phyloP scores from a whole-genome alignment of 2,329 filamentous ascomycete species.

The Claviceps paspali region DNA sequence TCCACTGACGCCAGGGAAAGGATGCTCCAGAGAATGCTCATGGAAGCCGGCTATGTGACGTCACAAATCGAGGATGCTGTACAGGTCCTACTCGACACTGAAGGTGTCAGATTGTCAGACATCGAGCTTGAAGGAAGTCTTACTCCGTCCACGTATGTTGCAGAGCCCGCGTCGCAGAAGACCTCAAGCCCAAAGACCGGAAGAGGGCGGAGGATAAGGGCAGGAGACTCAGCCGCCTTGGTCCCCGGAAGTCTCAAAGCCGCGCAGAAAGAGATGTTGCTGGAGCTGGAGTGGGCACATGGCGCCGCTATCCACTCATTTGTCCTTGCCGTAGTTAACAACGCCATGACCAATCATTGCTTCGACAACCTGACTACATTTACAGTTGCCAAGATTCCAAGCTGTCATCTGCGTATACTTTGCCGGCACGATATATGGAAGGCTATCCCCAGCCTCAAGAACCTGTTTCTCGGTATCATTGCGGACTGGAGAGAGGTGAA shows the following conservation, averaged over 20 bases:
- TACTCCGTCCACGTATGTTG: background rate
- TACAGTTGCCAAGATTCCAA: constrained; percentile 49
- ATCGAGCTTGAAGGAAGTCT: constrained; percentile 21
- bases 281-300: constrained; percentile 55
- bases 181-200: too few relatives aligned
- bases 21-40: constrained; percentile 21
- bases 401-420: constrained; percentile 40
- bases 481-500: constrained; percentile 50
- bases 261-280: constrained; percentile 52
- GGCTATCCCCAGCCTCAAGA: constrained; percentile 35
- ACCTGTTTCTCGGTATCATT: constrained; percentile 41
- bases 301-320: constrained; percentile 54
- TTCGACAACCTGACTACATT: constrained; percentile 42
- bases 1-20: background rate
- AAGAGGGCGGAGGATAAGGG: too few relatives aligned
- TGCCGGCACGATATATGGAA: constrained; percentile 46
- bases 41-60: constrained; percentile 20
- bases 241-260: constrained; percentile 40
- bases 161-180: too few relatives aligned
- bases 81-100: constrained; percentile 19
- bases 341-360: constrained; percentile 24
- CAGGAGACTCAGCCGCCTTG: constrained; percentile 13
- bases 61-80: constrained; percentile 19
- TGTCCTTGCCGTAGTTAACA: constrained; percentile 48
- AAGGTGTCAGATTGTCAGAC: constrained; percentile 14